These are phyloP conservation scores for Vanderwaltozyma verrucispora DNA, from an alignment of 805 yeast species.

Conservation along the genomic window DNA sequence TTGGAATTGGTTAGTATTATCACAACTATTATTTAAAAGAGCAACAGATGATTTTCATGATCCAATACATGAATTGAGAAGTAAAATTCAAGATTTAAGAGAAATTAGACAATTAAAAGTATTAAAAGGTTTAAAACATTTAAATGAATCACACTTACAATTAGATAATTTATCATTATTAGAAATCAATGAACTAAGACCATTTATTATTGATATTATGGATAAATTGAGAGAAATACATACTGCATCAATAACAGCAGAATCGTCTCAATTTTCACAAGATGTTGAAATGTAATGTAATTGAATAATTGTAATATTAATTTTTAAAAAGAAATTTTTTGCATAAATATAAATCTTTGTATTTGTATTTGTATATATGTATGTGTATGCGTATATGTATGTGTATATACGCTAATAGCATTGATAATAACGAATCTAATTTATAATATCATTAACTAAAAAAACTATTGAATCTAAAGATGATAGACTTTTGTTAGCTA, in stretches of 20 bases:
- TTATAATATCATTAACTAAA: too few species aligned
- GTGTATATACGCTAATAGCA: too few species aligned
- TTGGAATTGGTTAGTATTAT: slow-evolving; percentile 78
- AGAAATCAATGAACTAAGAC: slow-evolving; percentile 84
- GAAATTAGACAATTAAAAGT: slow-evolving; percentile 77
- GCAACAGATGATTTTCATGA: slow-evolving; percentile 76
- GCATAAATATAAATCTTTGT: too few species aligned
- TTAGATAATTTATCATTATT: slow-evolving; percentile 70
- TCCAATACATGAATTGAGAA: slow-evolving; percentile 58
- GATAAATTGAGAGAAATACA: slow-evolving; percentile 52
- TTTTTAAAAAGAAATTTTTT: too few species aligned
- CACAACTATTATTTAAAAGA: slow-evolving; percentile 51
- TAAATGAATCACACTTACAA: slow-evolving; percentile 76
- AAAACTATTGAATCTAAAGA: too few species aligned
- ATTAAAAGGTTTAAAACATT: slow-evolving; percentile 61
- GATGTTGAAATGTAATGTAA: neutral
- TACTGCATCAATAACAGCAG: slow-evolving; percentile 5
- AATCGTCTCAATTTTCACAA: neutral
- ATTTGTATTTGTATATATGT: too few species aligned
- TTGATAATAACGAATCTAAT: too few species aligned
- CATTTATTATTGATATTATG: slow-evolving; percentile 76
- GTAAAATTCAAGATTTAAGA: slow-evolving; percentile 68
- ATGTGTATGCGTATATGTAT: too few species aligned
- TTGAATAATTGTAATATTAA: too few species aligned
- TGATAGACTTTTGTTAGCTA: too few species aligned